These are phyloP conservation scores for Polymyxa betae DNA, from an alignment of 208 protist genomes.

Conservation along the genomic window DNA sequence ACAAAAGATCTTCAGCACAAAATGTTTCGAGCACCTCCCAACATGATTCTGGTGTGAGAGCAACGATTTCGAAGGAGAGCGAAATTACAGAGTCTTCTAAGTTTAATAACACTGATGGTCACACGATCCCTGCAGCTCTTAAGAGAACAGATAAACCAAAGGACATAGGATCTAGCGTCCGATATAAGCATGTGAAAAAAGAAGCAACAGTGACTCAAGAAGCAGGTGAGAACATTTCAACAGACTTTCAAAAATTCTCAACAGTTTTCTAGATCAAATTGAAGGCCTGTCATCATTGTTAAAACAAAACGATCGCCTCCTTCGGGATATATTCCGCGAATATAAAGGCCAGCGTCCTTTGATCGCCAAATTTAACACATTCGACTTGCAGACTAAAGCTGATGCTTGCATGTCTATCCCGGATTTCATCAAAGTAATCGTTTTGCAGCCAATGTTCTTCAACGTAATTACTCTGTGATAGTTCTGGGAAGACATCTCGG, in stretches of 20 bases:
- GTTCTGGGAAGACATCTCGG: constrained; percentile 32
- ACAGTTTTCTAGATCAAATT: not conserved
- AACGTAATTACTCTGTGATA: not conserved
- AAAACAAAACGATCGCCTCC: not conserved
- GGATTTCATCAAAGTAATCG: not conserved
- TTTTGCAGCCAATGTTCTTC: not conserved
- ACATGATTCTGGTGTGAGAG: not conserved
- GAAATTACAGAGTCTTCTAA: too few species aligned
- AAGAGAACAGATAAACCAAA: too few species aligned
- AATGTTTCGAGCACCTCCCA: too few species aligned
- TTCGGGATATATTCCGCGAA: not conserved
- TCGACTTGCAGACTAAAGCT: constrained; percentile 2
- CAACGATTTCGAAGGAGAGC: constrained; percentile 17
- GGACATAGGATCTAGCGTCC: too few species aligned
- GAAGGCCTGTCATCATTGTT: not conserved
- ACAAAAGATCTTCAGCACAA: too few species aligned
- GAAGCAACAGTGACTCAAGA: too few species aligned
- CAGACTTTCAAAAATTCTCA: too few species aligned
- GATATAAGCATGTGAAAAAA: too few species aligned
- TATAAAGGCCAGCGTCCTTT: constrained; percentile 26
- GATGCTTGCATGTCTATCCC: constrained; percentile 35
- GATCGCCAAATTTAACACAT: not conserved
- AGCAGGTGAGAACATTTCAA: too few species aligned
- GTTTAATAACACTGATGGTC: too few species aligned
- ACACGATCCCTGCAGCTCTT: too few species aligned